Conservation (phyloP, 768 basidiomycete genomes). For the Hygrocybe coccinea region DNA sequence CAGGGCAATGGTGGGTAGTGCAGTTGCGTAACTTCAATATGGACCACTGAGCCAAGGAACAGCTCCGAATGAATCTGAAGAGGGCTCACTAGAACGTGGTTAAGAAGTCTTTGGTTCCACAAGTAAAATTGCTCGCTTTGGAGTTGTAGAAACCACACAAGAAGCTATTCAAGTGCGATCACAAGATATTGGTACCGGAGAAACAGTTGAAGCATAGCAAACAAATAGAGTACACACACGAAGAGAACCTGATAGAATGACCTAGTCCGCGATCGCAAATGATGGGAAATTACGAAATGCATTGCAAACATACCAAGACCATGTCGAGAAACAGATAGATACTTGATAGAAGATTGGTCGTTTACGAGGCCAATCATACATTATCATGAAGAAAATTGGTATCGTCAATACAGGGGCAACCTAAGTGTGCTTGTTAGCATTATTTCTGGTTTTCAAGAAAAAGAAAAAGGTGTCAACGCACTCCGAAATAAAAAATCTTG, state of each 20-base stretch:
- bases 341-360: conserved; percentile 56
- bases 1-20: conserved; percentile 61
- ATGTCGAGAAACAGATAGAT: conserved; percentile 51
- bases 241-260: conserved; percentile 56
- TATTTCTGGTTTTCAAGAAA: neutral
- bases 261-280: conserved; percentile 30
- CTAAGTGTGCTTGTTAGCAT: conserved; percentile 23
- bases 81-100: conserved; percentile 44
- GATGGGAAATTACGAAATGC: neutral
- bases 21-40: conserved; percentile 22
- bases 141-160: conserved; percentile 41
- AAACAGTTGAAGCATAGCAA: neutral
- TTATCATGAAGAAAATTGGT: conserved; percentile 46
- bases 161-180: conserved; percentile 24
- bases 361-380: conserved; percentile 70
- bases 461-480: conserved; percentile 27
- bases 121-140: conserved; percentile 24
- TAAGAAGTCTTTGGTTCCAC: conserved; percentile 44
- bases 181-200: too few relatives aligned
- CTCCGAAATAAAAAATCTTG: conserved; percentile 56
- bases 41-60: neutral
- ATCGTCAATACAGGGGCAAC: conserved; percentile 41
- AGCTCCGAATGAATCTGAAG: conserved; percentile 20
- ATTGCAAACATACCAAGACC: conserved; percentile 49
- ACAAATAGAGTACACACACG: conserved; percentile 36